Evolutionary conservation across 2,329 filamentous ascomycete genomes (phyloP).

Genomic region (Alternaria gaisen): DNA sequence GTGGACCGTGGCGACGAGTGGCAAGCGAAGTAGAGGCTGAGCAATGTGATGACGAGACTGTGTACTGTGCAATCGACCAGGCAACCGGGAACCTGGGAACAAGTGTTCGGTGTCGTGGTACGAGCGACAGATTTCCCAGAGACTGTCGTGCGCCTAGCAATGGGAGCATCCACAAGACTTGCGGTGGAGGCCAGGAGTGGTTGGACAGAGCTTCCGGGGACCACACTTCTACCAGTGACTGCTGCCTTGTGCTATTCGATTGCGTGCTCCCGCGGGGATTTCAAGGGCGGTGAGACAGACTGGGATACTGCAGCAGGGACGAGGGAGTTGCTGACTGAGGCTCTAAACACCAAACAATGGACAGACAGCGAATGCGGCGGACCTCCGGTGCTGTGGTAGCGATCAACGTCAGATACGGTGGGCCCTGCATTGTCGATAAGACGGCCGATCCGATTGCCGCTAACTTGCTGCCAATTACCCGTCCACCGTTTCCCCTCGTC

Average conservation of each 20-base stretch:
- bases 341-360: slow-evolving; percentile 13
- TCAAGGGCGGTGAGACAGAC: slow-evolving; percentile 30
- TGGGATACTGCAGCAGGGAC: slow-evolving; percentile 19
- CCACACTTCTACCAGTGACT: slow-evolving; percentile 11
- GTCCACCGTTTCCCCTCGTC: slow-evolving; percentile 11
- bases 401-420: slow-evolving; percentile 14
- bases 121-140: slow-evolving; percentile 34
- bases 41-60: slow-evolving; percentile 24
- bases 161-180: slow-evolving; percentile 39
- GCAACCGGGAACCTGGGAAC: slow-evolving; percentile 15
- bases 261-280: not conserved
- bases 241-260: slow-evolving; percentile 5
- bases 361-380: slow-evolving; percentile 6
- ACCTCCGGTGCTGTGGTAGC: slow-evolving; percentile 21
- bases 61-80: slow-evolving; percentile 23
- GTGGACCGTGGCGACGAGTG: slow-evolving; percentile 30
- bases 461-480: slow-evolving; percentile 8
- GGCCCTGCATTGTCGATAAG: slow-evolving; percentile 15
- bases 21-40: slow-evolving; percentile 22
- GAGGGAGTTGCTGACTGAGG: slow-evolving; percentile 6
- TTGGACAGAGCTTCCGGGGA: slow-evolving; percentile 9
- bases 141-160: slow-evolving; percentile 27
- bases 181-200: slow-evolving; percentile 24
- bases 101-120: slow-evolving; percentile 25
- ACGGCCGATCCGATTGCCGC: slow-evolving; percentile 6